phyloP scores from a whole-genome alignment of 2,329 filamentous ascomycete species.

The Pseudogymnoascus sp. region DNA sequence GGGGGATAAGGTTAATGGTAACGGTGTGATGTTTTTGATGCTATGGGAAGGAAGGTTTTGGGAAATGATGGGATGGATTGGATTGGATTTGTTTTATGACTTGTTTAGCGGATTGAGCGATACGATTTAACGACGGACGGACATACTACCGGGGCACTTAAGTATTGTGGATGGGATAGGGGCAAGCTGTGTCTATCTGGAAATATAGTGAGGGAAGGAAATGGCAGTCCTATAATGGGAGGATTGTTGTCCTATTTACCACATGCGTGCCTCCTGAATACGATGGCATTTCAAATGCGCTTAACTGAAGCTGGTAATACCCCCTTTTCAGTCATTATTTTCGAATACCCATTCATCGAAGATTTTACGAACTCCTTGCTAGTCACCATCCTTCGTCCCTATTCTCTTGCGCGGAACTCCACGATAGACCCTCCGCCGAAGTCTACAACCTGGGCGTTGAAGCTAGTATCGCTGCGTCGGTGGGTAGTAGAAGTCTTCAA shows the following conservation, averaged over 20 bases:
- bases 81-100: background rate
- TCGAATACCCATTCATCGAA: slow-evolving; percentile 11
- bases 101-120: background rate
- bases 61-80: background rate
- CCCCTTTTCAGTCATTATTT: background rate
- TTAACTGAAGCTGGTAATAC: background rate
- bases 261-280: background rate
- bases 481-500: too few species aligned
- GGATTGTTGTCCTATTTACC: background rate
- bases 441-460: slow-evolving; percentile 17
- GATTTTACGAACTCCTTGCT: slow-evolving; percentile 12
- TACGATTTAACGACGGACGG: background rate
- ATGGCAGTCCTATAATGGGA: background rate
- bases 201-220: background rate
- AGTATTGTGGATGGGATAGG: background rate
- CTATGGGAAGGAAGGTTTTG: background rate
- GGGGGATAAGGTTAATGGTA: background rate
- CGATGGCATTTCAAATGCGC: background rate
- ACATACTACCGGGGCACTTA: background rate
- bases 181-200: background rate
- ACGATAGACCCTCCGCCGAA: slow-evolving; percentile 17
- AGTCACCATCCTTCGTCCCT: slow-evolving; percentile 15
- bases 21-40: background rate
- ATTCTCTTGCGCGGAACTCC: slow-evolving; percentile 14
- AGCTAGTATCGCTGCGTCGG: slow-evolving; percentile 6